A percentile compares a stretch with the other conserved stretches of the same genome.
Conservation (phyloP, 139 green algal species). For the Spirogloea muscicola region DNA sequence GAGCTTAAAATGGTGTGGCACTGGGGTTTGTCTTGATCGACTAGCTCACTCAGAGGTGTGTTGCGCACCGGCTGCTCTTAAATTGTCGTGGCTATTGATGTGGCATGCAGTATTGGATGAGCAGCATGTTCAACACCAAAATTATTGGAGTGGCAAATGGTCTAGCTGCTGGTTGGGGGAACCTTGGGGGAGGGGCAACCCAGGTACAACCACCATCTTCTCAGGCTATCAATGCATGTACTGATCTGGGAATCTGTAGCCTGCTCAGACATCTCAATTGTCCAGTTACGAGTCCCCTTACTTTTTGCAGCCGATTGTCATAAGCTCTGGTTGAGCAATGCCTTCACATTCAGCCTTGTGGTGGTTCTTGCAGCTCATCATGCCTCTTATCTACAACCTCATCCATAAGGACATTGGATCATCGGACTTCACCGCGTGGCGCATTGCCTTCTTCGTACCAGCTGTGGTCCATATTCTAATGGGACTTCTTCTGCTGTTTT, state of each 20-base stretch:
- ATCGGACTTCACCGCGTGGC: conserved; percentile 69
- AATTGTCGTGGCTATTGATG: neutral
- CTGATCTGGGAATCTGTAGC: too few species aligned
- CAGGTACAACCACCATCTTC: too few species aligned
- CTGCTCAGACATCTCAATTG: too few species aligned
- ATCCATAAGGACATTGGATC: conserved; percentile 38
- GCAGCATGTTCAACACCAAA: conserved; percentile 74
- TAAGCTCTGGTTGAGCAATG: too few species aligned
- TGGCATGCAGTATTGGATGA: conserved; percentile 62
- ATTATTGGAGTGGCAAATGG: conserved; percentile 88
- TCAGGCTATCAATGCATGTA: too few species aligned
- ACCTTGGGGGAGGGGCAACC: conserved; percentile 64
- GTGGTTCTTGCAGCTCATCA: conserved; percentile 81
- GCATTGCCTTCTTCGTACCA: conserved; percentile 83
- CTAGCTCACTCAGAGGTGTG: neutral
- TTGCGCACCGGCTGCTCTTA: neutral
- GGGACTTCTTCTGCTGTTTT: conserved; percentile 45
- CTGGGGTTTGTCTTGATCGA: neutral
- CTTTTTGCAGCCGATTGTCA: too few species aligned
- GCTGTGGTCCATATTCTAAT: conserved; percentile 64
- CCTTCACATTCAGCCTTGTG: too few species aligned
- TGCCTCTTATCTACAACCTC: conserved; percentile 77
- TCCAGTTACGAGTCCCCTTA: too few species aligned
- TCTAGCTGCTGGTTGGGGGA: conserved; percentile 74
- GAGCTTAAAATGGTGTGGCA: too few species aligned